These are phyloP conservation scores for Podaxis mareebaensis DNA, from an alignment of 768 basidiomycete species.

Conservation along the genomic window DNA sequence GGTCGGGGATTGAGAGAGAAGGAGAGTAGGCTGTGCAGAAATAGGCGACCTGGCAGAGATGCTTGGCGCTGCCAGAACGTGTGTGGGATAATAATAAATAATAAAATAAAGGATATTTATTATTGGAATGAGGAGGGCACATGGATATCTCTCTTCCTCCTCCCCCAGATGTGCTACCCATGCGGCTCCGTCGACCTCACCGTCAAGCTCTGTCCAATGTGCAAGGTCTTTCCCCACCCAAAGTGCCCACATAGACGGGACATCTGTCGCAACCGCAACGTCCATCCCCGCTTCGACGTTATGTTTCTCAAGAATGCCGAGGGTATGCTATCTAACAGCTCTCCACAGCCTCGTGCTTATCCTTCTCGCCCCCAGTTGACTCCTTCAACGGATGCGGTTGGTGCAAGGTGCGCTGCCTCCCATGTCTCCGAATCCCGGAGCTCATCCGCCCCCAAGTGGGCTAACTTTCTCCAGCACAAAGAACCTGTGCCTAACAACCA, in stretches of 20 bases:
- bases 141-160: constrained; percentile 24
- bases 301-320: constrained; percentile 86
- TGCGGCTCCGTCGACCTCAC: constrained; percentile 70
- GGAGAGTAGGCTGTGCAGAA: constrained; percentile 22
- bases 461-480: constrained; percentile 54
- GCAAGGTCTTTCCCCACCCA: constrained; percentile 74
- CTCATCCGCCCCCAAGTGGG: constrained; percentile 58
- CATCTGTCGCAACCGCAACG: constrained; percentile 70
- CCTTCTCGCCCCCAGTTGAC: constrained; percentile 47
- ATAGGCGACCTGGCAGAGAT: constrained; percentile 10
- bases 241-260: constrained; percentile 80
- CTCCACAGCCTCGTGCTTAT: constrained; percentile 7
- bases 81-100: constrained; percentile 18
- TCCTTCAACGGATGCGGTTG: constrained; percentile 86
- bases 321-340: constrained; percentile 46
- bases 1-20: constrained; percentile 27
- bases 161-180: constrained; percentile 66
- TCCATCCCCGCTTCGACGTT: constrained; percentile 78
- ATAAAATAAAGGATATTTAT: constrained; percentile 16
- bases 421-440: constrained; percentile 23
- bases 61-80: not conserved
- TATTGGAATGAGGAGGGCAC: constrained; percentile 16
- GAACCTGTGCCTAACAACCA: constrained; percentile 60
- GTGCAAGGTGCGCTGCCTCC: constrained; percentile 67
- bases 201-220: constrained; percentile 76